phyloP scores from a whole-genome alignment of 768 basidiomycete genomes.

The Tubosaeta brunneosetosa region DNA sequence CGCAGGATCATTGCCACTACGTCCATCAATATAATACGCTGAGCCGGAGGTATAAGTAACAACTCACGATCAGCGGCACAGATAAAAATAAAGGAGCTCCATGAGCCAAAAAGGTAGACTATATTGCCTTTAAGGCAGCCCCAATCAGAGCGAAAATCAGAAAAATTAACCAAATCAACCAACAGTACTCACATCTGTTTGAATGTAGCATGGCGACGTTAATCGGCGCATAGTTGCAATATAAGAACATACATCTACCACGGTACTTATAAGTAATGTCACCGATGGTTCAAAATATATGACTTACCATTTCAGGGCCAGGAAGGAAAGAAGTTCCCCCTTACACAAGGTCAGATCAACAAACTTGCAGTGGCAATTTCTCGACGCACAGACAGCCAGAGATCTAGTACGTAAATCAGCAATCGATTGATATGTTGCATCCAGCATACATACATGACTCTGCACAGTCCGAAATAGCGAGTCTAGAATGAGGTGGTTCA shows the following conservation, averaged over 20 bases:
- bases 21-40: neutral
- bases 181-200: neutral
- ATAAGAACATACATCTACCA: neutral
- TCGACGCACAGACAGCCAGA: neutral
- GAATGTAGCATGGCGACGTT: neutral
- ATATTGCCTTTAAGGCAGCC: neutral
- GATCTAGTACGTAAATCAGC: neutral
- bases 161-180: neutral
- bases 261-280: too few relatives aligned
- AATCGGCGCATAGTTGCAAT: neutral
- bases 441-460: neutral
- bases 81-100: neutral
- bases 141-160: neutral
- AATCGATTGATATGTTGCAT: neutral
- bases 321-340: neutral
- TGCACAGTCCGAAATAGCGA: neutral
- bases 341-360: neutral
- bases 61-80: neutral
- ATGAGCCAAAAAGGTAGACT: neutral
- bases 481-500: neutral
- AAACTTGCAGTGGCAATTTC: neutral
- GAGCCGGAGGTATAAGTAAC: neutral
- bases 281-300: neutral
- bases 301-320: neutral
- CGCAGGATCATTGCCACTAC: neutral